Percentiles rank a stretch among this genome's conserved stretches.
These are phyloP conservation scores for Daldinia caldariorum DNA, from an alignment of 495 filamentous ascomycete species.

Conservation along the genomic window DNA sequence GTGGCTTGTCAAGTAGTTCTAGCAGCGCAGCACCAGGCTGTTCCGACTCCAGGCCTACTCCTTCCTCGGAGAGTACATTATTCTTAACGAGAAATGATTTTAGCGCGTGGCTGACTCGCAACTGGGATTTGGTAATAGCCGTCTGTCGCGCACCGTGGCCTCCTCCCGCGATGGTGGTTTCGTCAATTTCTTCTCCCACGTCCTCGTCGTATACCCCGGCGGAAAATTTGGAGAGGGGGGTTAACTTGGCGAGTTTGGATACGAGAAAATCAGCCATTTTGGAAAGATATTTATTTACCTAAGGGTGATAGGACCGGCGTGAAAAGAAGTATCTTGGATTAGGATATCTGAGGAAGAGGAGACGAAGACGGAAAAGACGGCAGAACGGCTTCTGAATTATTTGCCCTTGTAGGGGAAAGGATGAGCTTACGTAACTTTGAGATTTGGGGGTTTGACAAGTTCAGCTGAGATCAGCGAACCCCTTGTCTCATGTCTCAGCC, in stretches of 20 bases:
- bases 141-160: conserved; percentile 56
- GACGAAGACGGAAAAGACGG: not conserved
- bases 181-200: conserved; percentile 57
- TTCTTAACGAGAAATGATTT: conserved; percentile 55
- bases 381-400: not conserved
- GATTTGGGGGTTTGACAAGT: conserved; percentile 5
- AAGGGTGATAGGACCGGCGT: too few relatives aligned
- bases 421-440: conserved; percentile 37
- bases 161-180: conserved; percentile 57
- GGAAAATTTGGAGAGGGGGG: conserved; percentile 44
- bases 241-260: conserved; percentile 47
- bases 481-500: conserved; percentile 12
- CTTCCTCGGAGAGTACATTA: conserved; percentile 48
- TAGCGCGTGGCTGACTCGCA: conserved; percentile 60
- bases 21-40: conserved; percentile 44
- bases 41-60: conserved; percentile 48
- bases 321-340: not conserved
- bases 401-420: conserved; percentile 1
- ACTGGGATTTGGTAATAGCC: conserved; percentile 51
- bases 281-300: not conserved
- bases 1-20: conserved; percentile 55
- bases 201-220: conserved; percentile 57
- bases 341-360: not conserved
- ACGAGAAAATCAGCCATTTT: conserved; percentile 38
- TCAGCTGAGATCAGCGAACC: conserved; percentile 10